Percentiles rank a stretch among this genome's conserved stretches.
phyloP scores from a whole-genome alignment of 2,329 filamentous ascomycete species.

The Ceratocystis albifundus region DNA sequence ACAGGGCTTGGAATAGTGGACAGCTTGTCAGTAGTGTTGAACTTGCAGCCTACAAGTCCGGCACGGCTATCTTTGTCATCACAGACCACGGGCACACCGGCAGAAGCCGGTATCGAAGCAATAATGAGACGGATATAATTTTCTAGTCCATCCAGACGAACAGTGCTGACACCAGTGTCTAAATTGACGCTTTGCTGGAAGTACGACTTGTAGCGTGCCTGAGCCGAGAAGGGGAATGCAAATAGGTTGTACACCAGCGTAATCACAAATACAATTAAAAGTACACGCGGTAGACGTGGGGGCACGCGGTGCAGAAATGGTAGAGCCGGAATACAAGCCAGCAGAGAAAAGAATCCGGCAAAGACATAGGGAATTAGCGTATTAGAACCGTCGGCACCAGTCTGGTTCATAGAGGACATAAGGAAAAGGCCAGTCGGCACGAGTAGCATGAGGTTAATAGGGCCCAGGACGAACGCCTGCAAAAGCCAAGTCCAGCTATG shows the following conservation, averaged over 20 bases:
- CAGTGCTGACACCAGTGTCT: conserved; percentile 56
- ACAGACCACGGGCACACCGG: conserved; percentile 50
- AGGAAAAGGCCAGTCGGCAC: conserved; percentile 65
- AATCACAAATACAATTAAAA: conserved; percentile 59
- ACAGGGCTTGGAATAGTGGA: conserved; percentile 29
- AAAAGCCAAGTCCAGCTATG: conserved; percentile 79
- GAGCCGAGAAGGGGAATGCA: conserved; percentile 76
- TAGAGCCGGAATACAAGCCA: conserved; percentile 62
- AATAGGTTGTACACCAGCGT: conserved; percentile 77
- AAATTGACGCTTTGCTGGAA: conserved; percentile 76
- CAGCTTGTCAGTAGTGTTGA: conserved; percentile 40
- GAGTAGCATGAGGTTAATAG: conserved; percentile 63
- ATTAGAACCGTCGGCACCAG: conserved; percentile 69
- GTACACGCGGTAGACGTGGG: conserved; percentile 66
- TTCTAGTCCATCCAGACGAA: conserved; percentile 57
- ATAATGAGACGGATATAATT: conserved; percentile 58
- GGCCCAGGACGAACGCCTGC: conserved; percentile 70
- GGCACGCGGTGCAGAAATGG: conserved; percentile 83
- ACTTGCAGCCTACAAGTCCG: conserved; percentile 56
- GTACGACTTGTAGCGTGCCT: conserved; percentile 72
- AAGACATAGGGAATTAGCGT: conserved; percentile 60
- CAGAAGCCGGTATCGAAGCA: conserved; percentile 56
- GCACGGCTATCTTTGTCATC: conserved; percentile 33
- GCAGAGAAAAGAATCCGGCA: conserved; percentile 54
- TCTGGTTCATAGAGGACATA: conserved; percentile 64